Conservation (phyloP, 2,329 filamentous ascomycete genomes). For the Claviceps sp. region DNA sequence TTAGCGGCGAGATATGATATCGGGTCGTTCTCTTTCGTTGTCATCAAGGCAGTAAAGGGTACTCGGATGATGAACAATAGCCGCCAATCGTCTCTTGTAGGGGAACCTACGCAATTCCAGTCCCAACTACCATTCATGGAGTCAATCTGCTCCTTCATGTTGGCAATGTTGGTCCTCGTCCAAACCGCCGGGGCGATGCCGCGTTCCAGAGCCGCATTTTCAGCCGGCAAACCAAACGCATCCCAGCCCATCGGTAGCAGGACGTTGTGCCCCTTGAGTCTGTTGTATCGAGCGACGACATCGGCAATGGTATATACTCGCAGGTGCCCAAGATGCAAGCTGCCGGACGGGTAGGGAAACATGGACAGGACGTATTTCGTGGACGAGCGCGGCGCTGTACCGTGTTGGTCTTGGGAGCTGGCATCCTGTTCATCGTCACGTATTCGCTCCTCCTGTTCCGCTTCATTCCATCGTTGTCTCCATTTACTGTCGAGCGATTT, state of each 20-base stretch:
- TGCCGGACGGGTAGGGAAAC: conserved; percentile 87
- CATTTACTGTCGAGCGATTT: conserved; percentile 35
- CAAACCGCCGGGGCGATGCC: conserved; percentile 65
- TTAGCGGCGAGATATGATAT: background rate
- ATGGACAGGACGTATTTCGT: conserved; percentile 65
- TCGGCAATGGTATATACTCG: conserved; percentile 87
- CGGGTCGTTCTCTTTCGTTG: background rate
- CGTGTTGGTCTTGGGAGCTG: conserved; percentile 9
- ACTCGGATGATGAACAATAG: no score
- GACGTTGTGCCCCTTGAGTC: conserved; percentile 61
- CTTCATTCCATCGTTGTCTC: conserved; percentile 31
- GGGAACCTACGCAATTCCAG: conserved; percentile 60
- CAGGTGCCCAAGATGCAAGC: conserved; percentile 74
- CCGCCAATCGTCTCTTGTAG: no score
- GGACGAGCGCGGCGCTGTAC: conserved; percentile 18
- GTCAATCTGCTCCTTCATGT: conserved; percentile 72
- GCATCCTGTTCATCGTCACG: background rate
- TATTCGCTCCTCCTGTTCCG: conserved; percentile 8
- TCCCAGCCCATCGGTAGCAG: conserved; percentile 92
- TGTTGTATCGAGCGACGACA: conserved; percentile 63
- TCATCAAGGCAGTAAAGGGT: no score
- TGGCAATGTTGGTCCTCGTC: conserved; percentile 68
- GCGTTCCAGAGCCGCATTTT: conserved; percentile 79
- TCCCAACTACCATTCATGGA: conserved; percentile 73
- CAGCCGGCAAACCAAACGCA: conserved; percentile 78